phyloP scores from a whole-genome alignment of 768 basidiomycete genomes.

The Tricholoma saponaceum region DNA sequence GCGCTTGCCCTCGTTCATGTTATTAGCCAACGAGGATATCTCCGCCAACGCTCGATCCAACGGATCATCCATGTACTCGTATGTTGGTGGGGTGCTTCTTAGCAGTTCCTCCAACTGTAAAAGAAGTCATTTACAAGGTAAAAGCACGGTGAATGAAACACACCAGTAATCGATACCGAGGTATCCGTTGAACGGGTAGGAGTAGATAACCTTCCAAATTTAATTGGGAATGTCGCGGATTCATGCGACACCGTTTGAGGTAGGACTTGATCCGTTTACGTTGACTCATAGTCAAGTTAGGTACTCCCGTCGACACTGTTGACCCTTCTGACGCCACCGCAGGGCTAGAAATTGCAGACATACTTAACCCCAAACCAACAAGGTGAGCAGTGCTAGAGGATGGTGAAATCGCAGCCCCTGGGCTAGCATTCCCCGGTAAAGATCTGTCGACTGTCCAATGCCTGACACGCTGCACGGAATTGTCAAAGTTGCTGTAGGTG shows the following conservation, averaged over 20 bases:
- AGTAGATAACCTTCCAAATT: constrained; percentile 92
- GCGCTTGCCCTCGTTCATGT: constrained; percentile 98
- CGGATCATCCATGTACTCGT: constrained; percentile 74
- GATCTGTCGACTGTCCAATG: constrained; percentile 71
- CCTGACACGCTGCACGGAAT: constrained; percentile 82
- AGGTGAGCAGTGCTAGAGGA: constrained; percentile 61
- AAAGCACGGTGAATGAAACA: constrained; percentile 23
- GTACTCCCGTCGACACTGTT: constrained; percentile 37
- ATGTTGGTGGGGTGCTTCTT: constrained; percentile 76
- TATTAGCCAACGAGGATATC: constrained; percentile 84
- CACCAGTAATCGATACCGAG: constrained; percentile 92
- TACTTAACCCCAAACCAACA: constrained; percentile 53
- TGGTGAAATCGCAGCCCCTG: constrained; percentile 47
- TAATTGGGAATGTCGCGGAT: constrained; percentile 89
- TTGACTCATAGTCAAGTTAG: constrained; percentile 71
- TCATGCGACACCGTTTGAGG: constrained; percentile 84
- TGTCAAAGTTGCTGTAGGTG: constrained; percentile 85
- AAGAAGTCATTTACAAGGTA: constrained; percentile 9
- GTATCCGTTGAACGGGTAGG: constrained; percentile 93
- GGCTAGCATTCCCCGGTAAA: constrained; percentile 31
- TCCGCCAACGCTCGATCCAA: constrained; percentile 83
- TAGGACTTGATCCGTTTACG: constrained; percentile 86
- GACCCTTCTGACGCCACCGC: constrained; percentile 35
- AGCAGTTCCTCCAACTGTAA: constrained; percentile 80
- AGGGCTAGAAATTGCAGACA: constrained; percentile 49